Evolutionary conservation across 495 filamentous ascomycete genomes (phyloP), one percentile per base, ranked within the genome.

Genomic region (Cudoniella acicularis): DNA sequence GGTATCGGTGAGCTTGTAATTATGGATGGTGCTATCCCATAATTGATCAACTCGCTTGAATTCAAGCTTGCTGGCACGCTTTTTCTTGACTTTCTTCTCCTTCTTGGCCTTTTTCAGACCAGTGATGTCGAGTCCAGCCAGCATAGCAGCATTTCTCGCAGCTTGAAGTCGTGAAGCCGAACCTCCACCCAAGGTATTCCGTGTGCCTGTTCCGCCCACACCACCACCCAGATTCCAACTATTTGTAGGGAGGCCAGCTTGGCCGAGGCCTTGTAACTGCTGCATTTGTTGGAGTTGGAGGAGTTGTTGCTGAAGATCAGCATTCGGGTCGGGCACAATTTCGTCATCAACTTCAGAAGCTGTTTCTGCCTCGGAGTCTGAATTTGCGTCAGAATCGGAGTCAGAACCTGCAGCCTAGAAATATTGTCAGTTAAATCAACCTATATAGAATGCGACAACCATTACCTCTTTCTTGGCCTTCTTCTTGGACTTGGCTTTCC

Each of bases 21-120:
- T 87, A 69, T 92, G 88, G 58, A 90, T 89, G 8, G 82, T 82
- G 60, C 79, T 87, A 63, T 91, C 87, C 85, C 86, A 91, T 40
- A 91, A 76, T 70, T 95, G 85, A 73, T 96, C 92, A 1, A 96
- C 89, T 18, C 92, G 83, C 73, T 95, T 94, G 72, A 82, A 96
- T 41, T 88, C 90, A 27, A 90, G 77, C 63, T 87, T 89, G 4
- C 83, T 82, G 10, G 75, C 83, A 13, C 79, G 79, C 70, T 78
- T 81, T 57, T 66, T 67, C 60, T 69, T 69, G n/a, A 21, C 49
- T 20, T 61, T 62, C 61, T 67, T 67, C 24, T 69, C 61, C 49
- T 66, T 69, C 58, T 63, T 69, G 25, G 36, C 23, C 22, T 65
- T 67, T 53, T 65, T 59, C 61, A 53, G 46, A 57, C 64, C 55